Base-by-base conservation (phyloP, 2,329 filamentous ascomycete genomes). In the Fusarium pseudoanthophilum region DNA sequence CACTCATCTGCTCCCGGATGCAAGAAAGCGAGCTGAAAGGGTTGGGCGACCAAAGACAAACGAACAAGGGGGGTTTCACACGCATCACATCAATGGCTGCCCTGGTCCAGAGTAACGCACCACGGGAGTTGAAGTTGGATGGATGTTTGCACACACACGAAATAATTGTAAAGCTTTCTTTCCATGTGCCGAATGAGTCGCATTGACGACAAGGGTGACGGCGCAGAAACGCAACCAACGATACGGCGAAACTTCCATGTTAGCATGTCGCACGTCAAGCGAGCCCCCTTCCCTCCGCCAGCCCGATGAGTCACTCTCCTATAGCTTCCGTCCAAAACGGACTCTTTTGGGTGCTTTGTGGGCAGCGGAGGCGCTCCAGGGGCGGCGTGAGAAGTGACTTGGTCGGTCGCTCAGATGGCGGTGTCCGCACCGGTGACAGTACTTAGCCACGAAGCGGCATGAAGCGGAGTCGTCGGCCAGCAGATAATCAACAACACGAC, bases 101-200 rank as follows among this genome's bases (percentile, higher is more conserved):
- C 59, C 64, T 63, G 60, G 66, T 72, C 60, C 26, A 59, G 62
- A 64, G 60, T 64, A 74, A 57, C 60, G 49, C 65, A 72, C 65
- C 46, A 68, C 66, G 75, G 75, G 74, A 76, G 73, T 77, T 73
- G 57, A 57, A 45, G 53, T 62, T 71, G 67, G 56, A 43, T 72
- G 56, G 49, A 58, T 37, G 32, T 61, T 70, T 46, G 45, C 57
- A 67, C 43, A 65, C 40, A 59, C 63, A 14, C 34, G 48, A 72
- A 73, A 71, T 62, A 62, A 66, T 59, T 51, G 56, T 30, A 36
- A 28, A 73, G 52, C 52, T 53, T 57, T 72, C 55, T 56, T 57
- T 69, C 52, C 66, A 77, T 76, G 75, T 77, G 75, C 75, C 73
- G 75, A 74, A 67, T 65, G 58, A 67, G 61, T 69, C 60, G 60